Evolutionary conservation across 2,329 filamentous ascomycete species (phyloP), one percentile per base, ranked within the genome.

Genomic region (Zelopaecilomyces penicillatus): DNA sequence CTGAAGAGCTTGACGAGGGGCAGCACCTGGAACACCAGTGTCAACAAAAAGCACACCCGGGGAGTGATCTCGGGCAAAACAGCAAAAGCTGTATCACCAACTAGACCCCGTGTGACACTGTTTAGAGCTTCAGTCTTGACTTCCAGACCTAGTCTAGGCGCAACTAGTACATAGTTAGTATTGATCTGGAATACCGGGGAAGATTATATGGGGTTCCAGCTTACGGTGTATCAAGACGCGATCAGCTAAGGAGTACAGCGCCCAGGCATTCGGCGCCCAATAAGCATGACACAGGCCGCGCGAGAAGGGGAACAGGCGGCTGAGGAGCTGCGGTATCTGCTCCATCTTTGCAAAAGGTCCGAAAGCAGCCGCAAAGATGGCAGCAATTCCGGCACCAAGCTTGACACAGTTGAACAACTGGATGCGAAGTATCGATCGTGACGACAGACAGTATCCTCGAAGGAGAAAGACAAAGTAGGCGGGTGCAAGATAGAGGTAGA

Each of bases 231-330:
- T 95, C 53, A 98, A 63, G 6, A 88, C 67, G 43, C 93, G 77
- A 59, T 98, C 93, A 2, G 76, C 69, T 61, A 97, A 95, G 0
- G 93, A 96, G 66, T 98, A 98, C 61, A 97, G 77, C 0, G 93
- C 91, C 93, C 93, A 98, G 2, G 95, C 71, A 54, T 98, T 98
- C 0, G 93, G 90, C 9, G 93, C 93, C 93, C 93, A 98, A 64
- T 98, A 98, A 1, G 93, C 93, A 68, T 98, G 93, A 61, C 91
- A 97, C 4, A 98, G 71, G 0, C 93, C 93, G 48, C 93, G 76
- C 1, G 89, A 89, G 63, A 98, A 98, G 1, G 93, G 93, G 57
- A 98, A 98, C 6, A 98, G 70, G 32, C 93, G 78, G 58, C 81
- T 83, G 48, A 93, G 66, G 26, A 98, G 72, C 67, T 97, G 93